phyloP scores from a whole-genome alignment of 257 asterid species.

The Plantago major region DNA sequence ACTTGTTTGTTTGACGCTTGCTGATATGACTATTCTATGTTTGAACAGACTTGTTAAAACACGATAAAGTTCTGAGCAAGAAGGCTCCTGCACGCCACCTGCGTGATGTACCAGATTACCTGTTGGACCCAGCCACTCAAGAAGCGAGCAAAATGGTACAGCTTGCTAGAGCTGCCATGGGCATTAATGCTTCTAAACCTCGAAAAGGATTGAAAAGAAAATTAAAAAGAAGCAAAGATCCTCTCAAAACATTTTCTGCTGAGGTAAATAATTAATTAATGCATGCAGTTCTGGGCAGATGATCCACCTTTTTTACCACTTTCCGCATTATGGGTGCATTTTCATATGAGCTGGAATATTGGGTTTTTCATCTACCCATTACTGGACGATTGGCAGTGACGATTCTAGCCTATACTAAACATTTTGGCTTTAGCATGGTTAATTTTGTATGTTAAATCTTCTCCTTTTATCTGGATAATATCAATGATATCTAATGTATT shows the following conservation, averaged over 20 bases:
- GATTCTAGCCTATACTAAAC: no score
- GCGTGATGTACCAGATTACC: conserved; percentile 80
- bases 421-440: no score
- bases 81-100: conserved; percentile 78
- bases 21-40: conserved; percentile 20
- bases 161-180: conserved; percentile 97
- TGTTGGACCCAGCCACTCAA: conserved; percentile 82
- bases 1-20: neutral
- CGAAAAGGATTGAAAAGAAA: conserved; percentile 55
- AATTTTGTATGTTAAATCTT: no score
- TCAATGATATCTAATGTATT: no score
- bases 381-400: no score
- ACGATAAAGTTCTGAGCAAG: conserved; percentile 78
- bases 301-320: neutral
- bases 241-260: conserved; percentile 76
- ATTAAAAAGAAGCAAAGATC: conserved; percentile 59
- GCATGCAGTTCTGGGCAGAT: neutral
- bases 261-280: conserved; percentile 44
- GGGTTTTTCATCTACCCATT: no score
- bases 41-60: conserved; percentile 76
- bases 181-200: conserved; percentile 37
- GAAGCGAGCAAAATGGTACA: conserved; percentile 94
- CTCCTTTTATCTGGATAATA: no score
- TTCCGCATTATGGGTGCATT: no score
- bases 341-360: no score